phyloP scores from a whole-genome alignment of 176 grass and related monocot genomes.

The Carex scoparia region DNA sequence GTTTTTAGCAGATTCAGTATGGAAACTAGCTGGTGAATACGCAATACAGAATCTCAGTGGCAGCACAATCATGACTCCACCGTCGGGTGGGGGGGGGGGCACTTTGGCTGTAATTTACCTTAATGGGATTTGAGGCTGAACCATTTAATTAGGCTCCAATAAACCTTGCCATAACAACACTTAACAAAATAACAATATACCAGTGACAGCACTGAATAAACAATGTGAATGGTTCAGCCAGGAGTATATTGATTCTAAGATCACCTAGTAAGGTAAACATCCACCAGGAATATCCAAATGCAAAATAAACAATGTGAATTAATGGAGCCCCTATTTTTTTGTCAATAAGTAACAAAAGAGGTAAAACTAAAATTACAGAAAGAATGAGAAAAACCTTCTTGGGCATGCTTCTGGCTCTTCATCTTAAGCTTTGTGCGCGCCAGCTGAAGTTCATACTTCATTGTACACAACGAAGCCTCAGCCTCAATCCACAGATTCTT shows the following conservation, averaged over 20 bases:
- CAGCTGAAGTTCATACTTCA: conserved; percentile 79
- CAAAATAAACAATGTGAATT: not conserved
- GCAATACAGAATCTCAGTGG: not conserved
- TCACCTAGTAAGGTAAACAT: not conserved
- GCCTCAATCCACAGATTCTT: conserved; percentile 78
- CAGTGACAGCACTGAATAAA: not conserved
- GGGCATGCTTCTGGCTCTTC: conserved; percentile 9
- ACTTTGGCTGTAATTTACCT: not conserved
- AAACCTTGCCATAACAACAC: not conserved
- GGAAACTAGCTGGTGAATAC: not conserved
- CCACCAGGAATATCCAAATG: not conserved
- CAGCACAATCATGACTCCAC: not conserved
- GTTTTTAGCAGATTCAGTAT: not conserved
- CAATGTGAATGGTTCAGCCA: not conserved
- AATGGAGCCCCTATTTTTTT: not conserved
- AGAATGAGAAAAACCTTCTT: conserved; percentile 2
- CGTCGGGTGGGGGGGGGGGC: too few species aligned
- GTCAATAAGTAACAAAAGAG: not conserved
- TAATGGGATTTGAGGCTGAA: not conserved
- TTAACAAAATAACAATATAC: not conserved
- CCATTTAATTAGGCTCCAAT: not conserved
- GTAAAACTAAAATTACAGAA: not conserved
- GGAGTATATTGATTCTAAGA: not conserved
- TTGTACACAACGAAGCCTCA: conserved; percentile 58
- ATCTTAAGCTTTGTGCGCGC: conserved; percentile 25